A percentile compares a stretch with the other conserved stretches of the same genome.
These are phyloP conservation scores for Penicillium cinerascens DNA, from an alignment of 495 filamentous ascomycete genomes.

Conservation along the genomic window DNA sequence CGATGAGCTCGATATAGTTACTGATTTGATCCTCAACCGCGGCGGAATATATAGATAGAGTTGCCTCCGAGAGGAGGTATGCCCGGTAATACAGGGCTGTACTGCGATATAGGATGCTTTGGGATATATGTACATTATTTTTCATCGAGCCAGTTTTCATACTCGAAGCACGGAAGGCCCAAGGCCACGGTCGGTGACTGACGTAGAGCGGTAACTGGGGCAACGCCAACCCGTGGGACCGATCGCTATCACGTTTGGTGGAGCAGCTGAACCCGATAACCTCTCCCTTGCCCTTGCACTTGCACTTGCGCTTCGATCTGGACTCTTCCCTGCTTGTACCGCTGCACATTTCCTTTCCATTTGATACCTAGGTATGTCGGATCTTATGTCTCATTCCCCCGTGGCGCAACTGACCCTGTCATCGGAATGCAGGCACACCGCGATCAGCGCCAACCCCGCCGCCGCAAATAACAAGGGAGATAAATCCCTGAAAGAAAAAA, in stretches of 20 bases:
- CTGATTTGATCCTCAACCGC: too few relatives aligned
- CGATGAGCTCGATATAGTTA: too few relatives aligned
- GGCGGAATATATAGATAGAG: too few relatives aligned
- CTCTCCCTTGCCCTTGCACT: constrained; percentile 12
- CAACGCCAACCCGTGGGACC: constrained; percentile 14
- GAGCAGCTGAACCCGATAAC: constrained; percentile 18
- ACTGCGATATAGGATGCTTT: not conserved
- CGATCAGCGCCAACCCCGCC: constrained; percentile 23
- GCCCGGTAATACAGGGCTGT: too few relatives aligned
- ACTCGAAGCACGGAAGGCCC: not conserved
- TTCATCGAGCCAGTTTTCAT: not conserved
- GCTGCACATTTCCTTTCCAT: not conserved
- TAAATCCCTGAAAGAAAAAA: constrained; percentile 27
- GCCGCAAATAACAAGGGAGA: constrained; percentile 13
- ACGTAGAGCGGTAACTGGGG: constrained; percentile 17
- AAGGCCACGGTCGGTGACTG: not conserved
- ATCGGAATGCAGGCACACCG: constrained; percentile 28
- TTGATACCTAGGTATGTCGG: constrained; percentile 1
- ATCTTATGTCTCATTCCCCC: not conserved
- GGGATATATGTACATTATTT: not conserved
- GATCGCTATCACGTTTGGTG: constrained; percentile 7
- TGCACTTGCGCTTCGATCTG: constrained; percentile 14
- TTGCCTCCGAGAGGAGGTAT: too few relatives aligned
- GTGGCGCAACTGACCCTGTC: not conserved
- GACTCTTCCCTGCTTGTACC: constrained; percentile 1